These are phyloP conservation scores for Pseudozyma sp. DNA, from an alignment of 1,284 basidiomycete species.

Conservation along the genomic window DNA sequence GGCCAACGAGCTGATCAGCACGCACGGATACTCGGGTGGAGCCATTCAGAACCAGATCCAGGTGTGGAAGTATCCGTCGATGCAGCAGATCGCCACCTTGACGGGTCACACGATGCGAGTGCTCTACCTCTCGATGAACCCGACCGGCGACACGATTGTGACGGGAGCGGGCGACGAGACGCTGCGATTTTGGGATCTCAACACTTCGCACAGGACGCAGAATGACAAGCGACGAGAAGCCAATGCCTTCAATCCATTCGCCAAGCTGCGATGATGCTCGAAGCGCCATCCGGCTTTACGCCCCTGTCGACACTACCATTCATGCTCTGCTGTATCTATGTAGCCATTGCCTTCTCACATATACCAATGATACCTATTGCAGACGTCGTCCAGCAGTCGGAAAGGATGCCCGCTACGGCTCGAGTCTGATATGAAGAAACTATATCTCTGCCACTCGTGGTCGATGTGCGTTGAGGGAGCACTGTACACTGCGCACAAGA, in stretches of 20 bases:
- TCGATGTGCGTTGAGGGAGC: too few species aligned
- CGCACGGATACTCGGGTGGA: constrained; percentile 94
- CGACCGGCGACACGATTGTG: constrained; percentile 95
- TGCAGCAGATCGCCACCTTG: constrained; percentile 80
- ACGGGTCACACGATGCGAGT: constrained; percentile 90
- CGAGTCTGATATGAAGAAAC: background rate
- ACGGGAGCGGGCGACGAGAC: constrained; percentile 99
- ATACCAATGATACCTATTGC: constrained; percentile 21
- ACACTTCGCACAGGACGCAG: constrained; percentile 53
- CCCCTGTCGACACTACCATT: background rate
- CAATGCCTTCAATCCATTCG: constrained; percentile 61
- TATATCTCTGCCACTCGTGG: too few species aligned
- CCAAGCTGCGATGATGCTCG: constrained; percentile 58
- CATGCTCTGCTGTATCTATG: background rate
- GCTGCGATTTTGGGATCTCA: constrained; percentile 81
- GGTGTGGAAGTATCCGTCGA: constrained; percentile 93
- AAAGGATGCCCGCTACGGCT: too few species aligned
- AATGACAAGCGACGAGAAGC: constrained; percentile 50
- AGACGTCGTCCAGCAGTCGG: background rate
- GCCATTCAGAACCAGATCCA: constrained; percentile 97
- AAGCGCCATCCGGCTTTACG: background rate
- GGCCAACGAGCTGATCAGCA: constrained; percentile 96
- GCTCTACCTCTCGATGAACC: constrained; percentile 94
- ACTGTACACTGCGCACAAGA: too few species aligned
- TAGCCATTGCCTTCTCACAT: background rate